Percentiles rank a stretch among this genome's conserved stretches.
These are phyloP conservation scores for Corchorus olitorius DNA, from an alignment of 345 rosid species.

Conservation along the genomic window DNA sequence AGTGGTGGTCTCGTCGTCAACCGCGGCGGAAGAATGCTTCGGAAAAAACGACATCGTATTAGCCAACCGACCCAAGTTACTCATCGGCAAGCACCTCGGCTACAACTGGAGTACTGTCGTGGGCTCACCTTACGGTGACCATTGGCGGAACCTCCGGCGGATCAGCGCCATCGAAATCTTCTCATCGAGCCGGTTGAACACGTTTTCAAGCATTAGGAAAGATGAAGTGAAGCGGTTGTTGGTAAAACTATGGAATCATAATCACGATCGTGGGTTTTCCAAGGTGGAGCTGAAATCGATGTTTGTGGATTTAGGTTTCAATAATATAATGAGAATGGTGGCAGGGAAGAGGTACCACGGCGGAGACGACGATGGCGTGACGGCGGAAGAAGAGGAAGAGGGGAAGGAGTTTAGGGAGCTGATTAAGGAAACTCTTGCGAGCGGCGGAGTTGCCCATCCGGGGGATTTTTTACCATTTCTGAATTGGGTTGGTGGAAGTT, in stretches of 20 bases:
- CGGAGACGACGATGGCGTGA: background rate
- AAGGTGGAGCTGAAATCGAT: constrained; percentile 41
- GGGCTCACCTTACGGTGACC: background rate
- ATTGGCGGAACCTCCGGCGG: constrained; percentile 28
- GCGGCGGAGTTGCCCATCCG: constrained; percentile 31
- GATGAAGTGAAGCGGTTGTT: constrained; percentile 18
- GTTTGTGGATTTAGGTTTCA: constrained; percentile 22
- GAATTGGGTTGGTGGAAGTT: constrained; percentile 32
- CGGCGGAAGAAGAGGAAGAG: constrained; percentile 12
- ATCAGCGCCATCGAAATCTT: constrained; percentile 5
- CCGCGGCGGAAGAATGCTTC: background rate
- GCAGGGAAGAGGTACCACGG: constrained; percentile 22
- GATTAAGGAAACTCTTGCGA: constrained; percentile 30
- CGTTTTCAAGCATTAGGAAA: background rate
- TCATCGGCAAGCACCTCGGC: background rate
- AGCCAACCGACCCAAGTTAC: background rate
- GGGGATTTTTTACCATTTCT: constrained; percentile 50
- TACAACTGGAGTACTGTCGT: constrained; percentile 14
- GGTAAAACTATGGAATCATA: background rate
- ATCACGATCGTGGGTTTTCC: constrained; percentile 7
- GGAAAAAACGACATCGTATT: constrained; percentile 11
- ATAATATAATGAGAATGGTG: constrained; percentile 17
- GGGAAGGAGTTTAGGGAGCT: constrained; percentile 39
- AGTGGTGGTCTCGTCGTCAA: background rate
- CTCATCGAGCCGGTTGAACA: constrained; percentile 9